Base-by-base conservation (phyloP, 805 yeast genomes). In the Ogataea nakhonphanomensis region DNA sequence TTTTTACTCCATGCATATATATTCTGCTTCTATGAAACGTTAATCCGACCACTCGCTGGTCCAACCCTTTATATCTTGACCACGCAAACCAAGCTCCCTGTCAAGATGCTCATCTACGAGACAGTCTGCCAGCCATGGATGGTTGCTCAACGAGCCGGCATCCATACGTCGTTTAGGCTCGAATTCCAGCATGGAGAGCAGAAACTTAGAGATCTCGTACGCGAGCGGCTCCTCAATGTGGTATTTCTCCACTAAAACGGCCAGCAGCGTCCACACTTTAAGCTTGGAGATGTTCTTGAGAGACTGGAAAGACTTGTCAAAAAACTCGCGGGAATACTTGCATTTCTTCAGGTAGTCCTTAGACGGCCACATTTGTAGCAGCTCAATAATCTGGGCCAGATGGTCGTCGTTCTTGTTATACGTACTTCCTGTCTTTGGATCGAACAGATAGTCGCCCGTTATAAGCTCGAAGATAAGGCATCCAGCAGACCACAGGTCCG, bases 361-460 rank as follows among this genome's bases (percentile, higher is more conserved):
- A 3, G 53, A 27, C 27, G 73, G 70, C 54, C 66, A 62, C 23
- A 49, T 44, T 33, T 59, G 54, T 21, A 74, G 54, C 35, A 79
- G 54, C 54, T 80, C 85, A 27, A 79, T 67, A 31, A 78, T 76
- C 54, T 76, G 84, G 1, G 82, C 82, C 29, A 78, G 54, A 57
- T 78, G 84, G 51, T 78, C 84, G 51, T 78, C 84, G 55, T 78
- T 78, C 48, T 75, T 74, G 32, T 62, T 62, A 53, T 58, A 74
- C 7, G 65, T 55, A 30, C 66, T 58, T 1, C 80, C 78, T 20
- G 65, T 65, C 46, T 69, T 71, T n/a, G 84, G 84, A 52, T 78
- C 81, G 54, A 78, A 78, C 34, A 78, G 60, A 50, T 70, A 78
- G 53, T 78, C 84, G 14, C 83, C 81, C 3, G 84, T 77, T 22